Evolutionary conservation across 345 rosid species (phyloP).

Genomic region (Populus deltoides): DNA sequence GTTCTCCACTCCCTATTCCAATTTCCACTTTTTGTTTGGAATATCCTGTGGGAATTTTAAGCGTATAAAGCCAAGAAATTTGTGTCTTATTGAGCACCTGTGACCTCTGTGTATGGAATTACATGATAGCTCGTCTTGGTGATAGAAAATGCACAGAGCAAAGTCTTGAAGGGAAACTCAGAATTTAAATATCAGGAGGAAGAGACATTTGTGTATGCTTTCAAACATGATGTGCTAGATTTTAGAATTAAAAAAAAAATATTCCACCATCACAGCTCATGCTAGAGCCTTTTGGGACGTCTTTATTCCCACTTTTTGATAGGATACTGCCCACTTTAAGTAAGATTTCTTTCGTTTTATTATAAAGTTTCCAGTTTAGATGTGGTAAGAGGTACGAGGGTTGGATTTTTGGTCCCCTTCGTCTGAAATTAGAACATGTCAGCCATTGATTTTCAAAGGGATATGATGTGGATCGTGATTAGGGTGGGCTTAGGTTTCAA

Average conservation of each 20-base stretch:
- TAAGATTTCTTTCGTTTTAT: background rate
- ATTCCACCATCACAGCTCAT: background rate
- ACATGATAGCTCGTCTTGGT: no score
- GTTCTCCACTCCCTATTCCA: no score
- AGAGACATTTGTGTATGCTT: background rate
- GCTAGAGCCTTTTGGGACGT: background rate
- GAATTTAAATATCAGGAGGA: no score
- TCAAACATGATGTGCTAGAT: background rate
- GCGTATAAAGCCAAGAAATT: no score
- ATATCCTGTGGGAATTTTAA: no score
- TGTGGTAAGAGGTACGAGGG: background rate
- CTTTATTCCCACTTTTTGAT: background rate
- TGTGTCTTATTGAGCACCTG: no score
- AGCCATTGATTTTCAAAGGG: background rate
- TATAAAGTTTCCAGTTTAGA: background rate
- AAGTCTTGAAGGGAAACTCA: no score
- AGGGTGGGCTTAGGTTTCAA: background rate
- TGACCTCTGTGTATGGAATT: no score
- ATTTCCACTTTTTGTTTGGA: no score
- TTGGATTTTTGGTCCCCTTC: background rate
- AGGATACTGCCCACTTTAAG: background rate
- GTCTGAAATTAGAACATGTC: background rate
- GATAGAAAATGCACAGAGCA: no score
- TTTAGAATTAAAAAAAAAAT: background rate
- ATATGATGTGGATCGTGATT: conserved; percentile 4